Conservation (phyloP, 768 basidiomycete genomes). For the Hygrophoropsis aurantiaca region DNA sequence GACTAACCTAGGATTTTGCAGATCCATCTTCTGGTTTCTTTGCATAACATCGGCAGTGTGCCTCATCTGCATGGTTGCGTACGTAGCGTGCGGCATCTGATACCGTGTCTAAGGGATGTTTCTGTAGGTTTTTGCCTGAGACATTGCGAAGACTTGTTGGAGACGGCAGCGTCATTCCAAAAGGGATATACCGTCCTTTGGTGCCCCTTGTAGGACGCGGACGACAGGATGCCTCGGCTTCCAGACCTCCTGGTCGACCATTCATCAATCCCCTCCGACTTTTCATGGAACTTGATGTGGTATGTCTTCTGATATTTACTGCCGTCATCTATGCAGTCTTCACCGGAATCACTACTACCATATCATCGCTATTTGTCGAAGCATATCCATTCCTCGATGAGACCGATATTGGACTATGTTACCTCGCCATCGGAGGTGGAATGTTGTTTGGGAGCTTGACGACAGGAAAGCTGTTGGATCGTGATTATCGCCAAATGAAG, state of each 20-base stretch:
- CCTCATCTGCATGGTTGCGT: conserved; percentile 50
- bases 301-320: conserved; percentile 45
- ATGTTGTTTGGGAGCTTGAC: conserved; percentile 58
- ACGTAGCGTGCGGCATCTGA: conserved; percentile 21
- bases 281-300: conserved; percentile 37
- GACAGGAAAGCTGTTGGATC: conserved; percentile 65
- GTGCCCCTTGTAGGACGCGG: conserved; percentile 22
- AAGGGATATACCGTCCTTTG: conserved; percentile 25
- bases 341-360: conserved; percentile 41
- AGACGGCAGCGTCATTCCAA: conserved; percentile 27
- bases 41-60: conserved; percentile 47
- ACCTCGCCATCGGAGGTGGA: conserved; percentile 73
- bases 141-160: conserved; percentile 21
- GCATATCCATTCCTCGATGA: conserved; percentile 50
- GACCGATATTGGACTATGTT: conserved; percentile 70
- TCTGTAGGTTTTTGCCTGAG: conserved; percentile 25
- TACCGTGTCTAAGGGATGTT: conserved; percentile 20
- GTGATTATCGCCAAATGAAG: conserved; percentile 53
- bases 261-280: conserved; percentile 39
- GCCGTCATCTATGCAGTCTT: conserved; percentile 57
- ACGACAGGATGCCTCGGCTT: conserved; percentile 9
- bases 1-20: conserved; percentile 15
- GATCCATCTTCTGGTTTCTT: conserved; percentile 66
- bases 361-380: conserved; percentile 50
- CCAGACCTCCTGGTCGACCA: conserved; percentile 12